Base-by-base conservation (phyloP, 2,329 filamentous ascomycete species). In the Balansia obtecta region DNA sequence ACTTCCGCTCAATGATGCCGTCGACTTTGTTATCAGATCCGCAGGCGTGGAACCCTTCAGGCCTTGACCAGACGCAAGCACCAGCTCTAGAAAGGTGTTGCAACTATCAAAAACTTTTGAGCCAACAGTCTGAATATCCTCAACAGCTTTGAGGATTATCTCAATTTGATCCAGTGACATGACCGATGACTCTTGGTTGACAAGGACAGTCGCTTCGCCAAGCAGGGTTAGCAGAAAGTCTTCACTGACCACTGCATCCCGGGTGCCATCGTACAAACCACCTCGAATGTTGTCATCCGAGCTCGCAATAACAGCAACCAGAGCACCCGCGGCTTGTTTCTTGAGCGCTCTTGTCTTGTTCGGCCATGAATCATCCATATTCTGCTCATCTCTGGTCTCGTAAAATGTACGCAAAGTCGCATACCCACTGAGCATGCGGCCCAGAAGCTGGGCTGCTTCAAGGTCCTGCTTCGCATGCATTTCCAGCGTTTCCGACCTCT, bases 381-480 rank as follows among this genome's bases (percentile, higher is more conserved):
- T 58, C 40, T 58, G 56, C 12, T 61, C 55, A 61, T 97, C 91
- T 46, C 91, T 81, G n/a, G 90, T 76, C 54, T 90, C 85, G 66
- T 95, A 97, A 70, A 91, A 96, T 57, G 83, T 85, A 37, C 91
- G 85, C 18, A 97, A 73, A 0, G 89, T 95, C 20, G 90, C 91
- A 61, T 97, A 97, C 20, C 91, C 91, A 63, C 87, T 93, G 10
- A 96, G 80, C 68, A 90, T 85, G 54, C 85, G 86, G 45, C 90
- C 87, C 3, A 97, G 74, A 11, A 95, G 77, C 57, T 86, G 78
- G 9, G 90, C 91, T 8, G 88, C 90, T 61, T 90, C 85, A 33
- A 85, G 70, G 59, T 96, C 91, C 49, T 84, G 76, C 27, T 77
- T 76, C 6, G 87, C 86, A 49, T 91, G 80, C 32, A 79, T 73